A percentile compares a stretch with the other conserved stretches of the same genome.
Conservation (phyloP, 495 filamentous ascomycete species). For the Acidiella bohemica region DNA sequence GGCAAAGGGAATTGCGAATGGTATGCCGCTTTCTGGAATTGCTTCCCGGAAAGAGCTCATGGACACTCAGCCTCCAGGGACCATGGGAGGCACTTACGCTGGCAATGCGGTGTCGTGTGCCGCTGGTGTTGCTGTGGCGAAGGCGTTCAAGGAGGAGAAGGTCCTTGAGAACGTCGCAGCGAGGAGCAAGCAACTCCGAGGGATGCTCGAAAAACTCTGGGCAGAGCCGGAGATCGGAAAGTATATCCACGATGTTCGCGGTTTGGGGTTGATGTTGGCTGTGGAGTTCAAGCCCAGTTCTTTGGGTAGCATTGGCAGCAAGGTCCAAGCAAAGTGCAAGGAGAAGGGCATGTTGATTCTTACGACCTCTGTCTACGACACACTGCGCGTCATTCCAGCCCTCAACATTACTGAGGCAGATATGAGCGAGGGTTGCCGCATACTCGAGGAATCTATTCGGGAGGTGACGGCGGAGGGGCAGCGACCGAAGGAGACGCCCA, state of each 20-base stretch:
- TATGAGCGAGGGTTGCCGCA: not conserved
- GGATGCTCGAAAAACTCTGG: not conserved
- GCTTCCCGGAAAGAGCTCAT: constrained; percentile 10
- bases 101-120: not conserved
- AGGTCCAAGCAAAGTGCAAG: not conserved
- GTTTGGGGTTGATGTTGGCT: not conserved
- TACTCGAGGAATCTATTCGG: not conserved
- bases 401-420: not conserved
- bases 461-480: not conserved
- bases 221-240: not conserved
- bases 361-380: not conserved
- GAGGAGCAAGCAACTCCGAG: not conserved
- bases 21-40: constrained; percentile 10
- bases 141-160: not conserved
- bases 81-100: not conserved
- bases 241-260: not conserved
- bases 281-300: not conserved
- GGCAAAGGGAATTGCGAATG: constrained; percentile 13
- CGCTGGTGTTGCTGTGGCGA: not conserved
- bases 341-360: not conserved
- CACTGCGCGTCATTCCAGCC: not conserved
- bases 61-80: constrained; percentile 3
- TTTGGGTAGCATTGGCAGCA: not conserved
- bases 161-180: not conserved
- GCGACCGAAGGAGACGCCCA: not conserved